A percentile compares a stretch with the other conserved stretches of the same genome.
Evolutionary conservation across 78 protist genomes (phyloP).

Genomic region (slime mould (Dictyostelium discoideum)): DNA sequence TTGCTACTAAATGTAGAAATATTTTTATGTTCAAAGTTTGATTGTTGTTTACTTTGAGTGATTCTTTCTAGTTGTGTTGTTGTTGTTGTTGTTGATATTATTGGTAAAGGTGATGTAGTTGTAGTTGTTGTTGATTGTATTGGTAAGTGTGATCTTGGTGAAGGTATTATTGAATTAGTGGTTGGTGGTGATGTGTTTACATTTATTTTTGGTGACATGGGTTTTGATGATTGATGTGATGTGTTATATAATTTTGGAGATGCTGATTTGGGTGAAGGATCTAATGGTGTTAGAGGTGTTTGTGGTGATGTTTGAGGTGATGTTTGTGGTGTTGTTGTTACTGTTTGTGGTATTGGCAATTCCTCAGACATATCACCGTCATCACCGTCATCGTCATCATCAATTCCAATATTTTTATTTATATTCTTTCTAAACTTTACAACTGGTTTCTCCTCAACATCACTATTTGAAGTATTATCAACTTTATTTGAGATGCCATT

Average conservation of each 20-base stretch:
- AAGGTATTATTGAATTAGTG: not conserved
- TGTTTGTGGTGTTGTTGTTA: not conserved
- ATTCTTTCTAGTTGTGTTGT: not conserved
- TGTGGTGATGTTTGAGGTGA: not conserved
- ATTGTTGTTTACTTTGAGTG: not conserved
- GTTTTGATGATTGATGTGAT: not conserved
- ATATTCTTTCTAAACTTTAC: not conserved
- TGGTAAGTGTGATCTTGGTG: not conserved
- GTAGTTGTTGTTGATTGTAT: not conserved
- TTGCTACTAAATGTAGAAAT: not conserved
- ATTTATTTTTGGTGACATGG: not conserved
- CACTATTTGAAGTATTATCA: not conserved
- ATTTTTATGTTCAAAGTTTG: not conserved
- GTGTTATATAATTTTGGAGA: not conserved
- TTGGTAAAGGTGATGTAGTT: not conserved
- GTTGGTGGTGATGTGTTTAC: not conserved
- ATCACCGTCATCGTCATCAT: slow-evolving; percentile 19
- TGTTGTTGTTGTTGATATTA: not conserved
- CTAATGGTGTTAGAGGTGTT: not conserved
- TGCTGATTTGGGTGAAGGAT: not conserved
- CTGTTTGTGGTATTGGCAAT: not conserved
- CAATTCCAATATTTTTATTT: not conserved
- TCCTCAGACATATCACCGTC: not conserved
- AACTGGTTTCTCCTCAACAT: not conserved
- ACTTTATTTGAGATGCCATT: not conserved